Percentiles rank a stretch among this genome's conserved stretches.
phyloP scores from a whole-genome alignment of 1,284 basidiomycete genomes.

The Cerrena zonata region DNA sequence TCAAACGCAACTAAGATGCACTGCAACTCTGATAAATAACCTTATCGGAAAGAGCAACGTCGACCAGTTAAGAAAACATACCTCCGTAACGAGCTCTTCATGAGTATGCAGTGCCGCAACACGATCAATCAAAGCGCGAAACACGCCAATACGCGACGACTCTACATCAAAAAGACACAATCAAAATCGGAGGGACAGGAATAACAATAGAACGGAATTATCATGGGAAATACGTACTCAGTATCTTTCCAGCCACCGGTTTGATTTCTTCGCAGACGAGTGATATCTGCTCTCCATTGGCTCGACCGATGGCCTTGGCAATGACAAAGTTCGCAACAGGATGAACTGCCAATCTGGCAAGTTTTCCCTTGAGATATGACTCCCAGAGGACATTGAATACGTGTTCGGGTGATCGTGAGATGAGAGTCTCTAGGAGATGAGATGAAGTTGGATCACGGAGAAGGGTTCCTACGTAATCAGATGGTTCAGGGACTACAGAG shows the following conservation, averaged over 20 bases:
- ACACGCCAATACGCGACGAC: slow-evolving; percentile 54
- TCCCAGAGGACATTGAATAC: slow-evolving; percentile 70
- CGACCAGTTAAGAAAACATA: slow-evolving; percentile 23
- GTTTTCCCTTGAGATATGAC: slow-evolving; percentile 69
- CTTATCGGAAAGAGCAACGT: slow-evolving; percentile 5
- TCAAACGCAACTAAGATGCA: slow-evolving; percentile 59
- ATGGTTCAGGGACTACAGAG: slow-evolving; percentile 37
- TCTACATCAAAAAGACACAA: slow-evolving; percentile 29
- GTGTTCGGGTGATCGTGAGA: slow-evolving; percentile 53
- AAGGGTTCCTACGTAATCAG: slow-evolving; percentile 75
- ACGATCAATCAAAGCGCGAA: slow-evolving; percentile 71
- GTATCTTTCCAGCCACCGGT: slow-evolving; percentile 45
- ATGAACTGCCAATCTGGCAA: slow-evolving; percentile 70
- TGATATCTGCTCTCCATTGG: slow-evolving; percentile 49
- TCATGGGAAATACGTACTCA: slow-evolving; percentile 37
- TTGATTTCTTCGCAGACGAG: slow-evolving; percentile 56
- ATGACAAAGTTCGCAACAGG: slow-evolving; percentile 90
- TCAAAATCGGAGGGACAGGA: background rate
- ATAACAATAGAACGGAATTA: slow-evolving; percentile 26
- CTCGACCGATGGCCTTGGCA: slow-evolving; percentile 66
- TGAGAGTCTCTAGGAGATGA: slow-evolving; percentile 77
- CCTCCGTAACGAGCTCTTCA: slow-evolving; percentile 43
- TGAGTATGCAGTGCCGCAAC: slow-evolving; percentile 41
- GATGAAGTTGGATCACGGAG: slow-evolving; percentile 82
- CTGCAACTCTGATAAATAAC: slow-evolving; percentile 30